Evolutionary conservation across 371 early-diverging fungal genomes (phyloP).

Genomic region (Apophysomyces sp.): DNA sequence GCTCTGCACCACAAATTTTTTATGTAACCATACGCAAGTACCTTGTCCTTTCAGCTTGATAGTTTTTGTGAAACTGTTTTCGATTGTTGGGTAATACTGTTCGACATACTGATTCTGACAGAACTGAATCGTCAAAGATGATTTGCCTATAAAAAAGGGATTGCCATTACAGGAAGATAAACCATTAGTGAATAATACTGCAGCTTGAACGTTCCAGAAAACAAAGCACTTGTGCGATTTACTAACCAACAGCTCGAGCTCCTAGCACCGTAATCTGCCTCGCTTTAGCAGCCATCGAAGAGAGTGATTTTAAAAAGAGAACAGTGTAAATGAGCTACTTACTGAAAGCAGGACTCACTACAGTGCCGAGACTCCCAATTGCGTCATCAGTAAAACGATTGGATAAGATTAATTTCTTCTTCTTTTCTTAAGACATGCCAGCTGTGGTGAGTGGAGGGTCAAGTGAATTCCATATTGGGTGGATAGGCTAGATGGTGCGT

Average conservation of each 20-base stretch:
- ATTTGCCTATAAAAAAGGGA: slow-evolving; percentile 55
- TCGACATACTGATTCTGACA: slow-evolving; percentile 81
- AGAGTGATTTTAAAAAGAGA: too few relatives aligned
- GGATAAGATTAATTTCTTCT: too few relatives aligned
- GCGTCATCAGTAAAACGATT: too few relatives aligned
- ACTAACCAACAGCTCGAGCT: slow-evolving; percentile 71
- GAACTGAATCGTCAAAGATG: slow-evolving; percentile 81
- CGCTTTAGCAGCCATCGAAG: not conserved
- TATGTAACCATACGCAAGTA: slow-evolving; percentile 10
- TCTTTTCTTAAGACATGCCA: too few relatives aligned
- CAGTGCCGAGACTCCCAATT: too few relatives aligned
- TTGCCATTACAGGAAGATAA: not conserved
- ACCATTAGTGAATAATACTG: not conserved
- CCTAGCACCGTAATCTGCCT: slow-evolving; percentile 67
- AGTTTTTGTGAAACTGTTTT: slow-evolving; percentile 75
- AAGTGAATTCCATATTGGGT: too few relatives aligned
- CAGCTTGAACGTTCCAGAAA: not conserved
- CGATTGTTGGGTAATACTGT: slow-evolving; percentile 87
- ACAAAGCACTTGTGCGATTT: not conserved
- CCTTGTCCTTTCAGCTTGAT: slow-evolving; percentile 62
- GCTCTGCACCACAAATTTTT: too few relatives aligned
- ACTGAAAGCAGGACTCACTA: too few relatives aligned
- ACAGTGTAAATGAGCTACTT: too few relatives aligned
- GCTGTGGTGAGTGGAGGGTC: too few relatives aligned
- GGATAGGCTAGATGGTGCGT: too few relatives aligned